These are phyloP conservation scores for Triticum timopheevii DNA, from an alignment of 176 grass and related monocot genomes.

Conservation along the genomic window DNA sequence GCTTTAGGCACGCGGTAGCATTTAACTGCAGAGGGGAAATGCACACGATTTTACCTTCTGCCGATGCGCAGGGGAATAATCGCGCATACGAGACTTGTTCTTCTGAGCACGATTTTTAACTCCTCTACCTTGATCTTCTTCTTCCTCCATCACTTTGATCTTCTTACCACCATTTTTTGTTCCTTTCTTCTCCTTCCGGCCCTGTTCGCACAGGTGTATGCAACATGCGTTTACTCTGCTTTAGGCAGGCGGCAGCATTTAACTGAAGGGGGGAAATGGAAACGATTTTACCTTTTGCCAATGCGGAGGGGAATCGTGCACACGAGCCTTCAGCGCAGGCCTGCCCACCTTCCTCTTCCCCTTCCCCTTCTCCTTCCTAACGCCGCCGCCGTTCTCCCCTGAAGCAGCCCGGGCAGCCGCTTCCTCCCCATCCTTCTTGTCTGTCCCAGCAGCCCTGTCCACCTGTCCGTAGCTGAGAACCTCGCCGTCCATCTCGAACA, in stretches of 20 bases:
- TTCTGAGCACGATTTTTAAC: too few species aligned
- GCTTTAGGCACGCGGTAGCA: too few species aligned
- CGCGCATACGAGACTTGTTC: too few species aligned
- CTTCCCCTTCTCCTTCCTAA: neutral
- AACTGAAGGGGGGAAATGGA: neutral
- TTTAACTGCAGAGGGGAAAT: too few species aligned
- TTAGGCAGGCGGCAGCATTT: neutral
- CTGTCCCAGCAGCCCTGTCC: neutral
- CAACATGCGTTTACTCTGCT: neutral
- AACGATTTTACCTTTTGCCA: neutral
- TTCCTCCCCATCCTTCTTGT: neutral
- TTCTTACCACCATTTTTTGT: neutral
- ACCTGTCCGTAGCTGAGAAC: neutral
- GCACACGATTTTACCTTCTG: too few species aligned
- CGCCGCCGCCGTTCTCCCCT: neutral
- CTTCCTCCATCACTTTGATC: neutral
- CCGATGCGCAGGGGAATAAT: too few species aligned
- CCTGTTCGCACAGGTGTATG: neutral
- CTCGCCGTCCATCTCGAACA: conserved; percentile 27
- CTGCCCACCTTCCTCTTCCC: neutral
- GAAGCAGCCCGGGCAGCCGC: neutral
- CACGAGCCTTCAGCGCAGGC: neutral
- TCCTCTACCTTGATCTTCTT: neutral
- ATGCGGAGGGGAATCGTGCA: neutral
- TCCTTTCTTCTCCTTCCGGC: neutral